phyloP scores from a whole-genome alignment of 768 basidiomycete genomes.

The Suillus variegatus region DNA sequence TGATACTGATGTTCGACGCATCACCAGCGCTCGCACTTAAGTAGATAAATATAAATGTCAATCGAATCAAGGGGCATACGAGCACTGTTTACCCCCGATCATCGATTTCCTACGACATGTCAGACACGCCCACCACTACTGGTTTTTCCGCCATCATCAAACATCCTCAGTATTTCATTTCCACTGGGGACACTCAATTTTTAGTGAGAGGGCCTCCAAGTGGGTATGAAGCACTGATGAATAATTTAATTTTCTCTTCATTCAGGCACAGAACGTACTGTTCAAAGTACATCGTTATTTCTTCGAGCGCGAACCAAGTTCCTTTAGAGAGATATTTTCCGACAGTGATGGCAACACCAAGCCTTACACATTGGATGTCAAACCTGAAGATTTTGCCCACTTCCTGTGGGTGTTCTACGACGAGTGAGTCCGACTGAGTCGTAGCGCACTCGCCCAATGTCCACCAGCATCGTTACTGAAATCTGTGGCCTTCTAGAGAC shows the following conservation, averaged over 20 bases:
- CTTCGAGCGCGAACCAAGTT: slow-evolving; percentile 35
- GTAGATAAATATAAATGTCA: neutral
- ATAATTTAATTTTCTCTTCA: neutral
- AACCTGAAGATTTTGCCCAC: slow-evolving; percentile 40
- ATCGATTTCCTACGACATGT: neutral
- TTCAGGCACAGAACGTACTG: slow-evolving; percentile 34
- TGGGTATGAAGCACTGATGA: neutral
- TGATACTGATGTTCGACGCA: neutral
- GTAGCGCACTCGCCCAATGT: too few species aligned
- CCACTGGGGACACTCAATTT: slow-evolving; percentile 54
- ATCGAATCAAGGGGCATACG: neutral
- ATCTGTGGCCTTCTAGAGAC: slow-evolving; percentile 34
- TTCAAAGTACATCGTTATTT: slow-evolving; percentile 40
- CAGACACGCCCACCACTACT: neutral
- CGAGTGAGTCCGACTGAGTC: slow-evolving; percentile 47
- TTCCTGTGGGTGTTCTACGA: slow-evolving; percentile 62
- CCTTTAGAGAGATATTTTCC: slow-evolving; percentile 31
- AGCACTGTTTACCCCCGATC: neutral
- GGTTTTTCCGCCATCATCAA: slow-evolving; percentile 22
- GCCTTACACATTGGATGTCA: slow-evolving; percentile 29
- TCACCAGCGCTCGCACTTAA: neutral
- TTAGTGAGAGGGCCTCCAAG: slow-evolving; percentile 40
- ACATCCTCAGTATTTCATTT: slow-evolving; percentile 48
- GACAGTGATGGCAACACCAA: neutral
- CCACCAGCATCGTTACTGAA: neutral